These are phyloP conservation scores for Halenospora varia DNA, from an alignment of 495 filamentous ascomycete genomes.

Conservation along the genomic window DNA sequence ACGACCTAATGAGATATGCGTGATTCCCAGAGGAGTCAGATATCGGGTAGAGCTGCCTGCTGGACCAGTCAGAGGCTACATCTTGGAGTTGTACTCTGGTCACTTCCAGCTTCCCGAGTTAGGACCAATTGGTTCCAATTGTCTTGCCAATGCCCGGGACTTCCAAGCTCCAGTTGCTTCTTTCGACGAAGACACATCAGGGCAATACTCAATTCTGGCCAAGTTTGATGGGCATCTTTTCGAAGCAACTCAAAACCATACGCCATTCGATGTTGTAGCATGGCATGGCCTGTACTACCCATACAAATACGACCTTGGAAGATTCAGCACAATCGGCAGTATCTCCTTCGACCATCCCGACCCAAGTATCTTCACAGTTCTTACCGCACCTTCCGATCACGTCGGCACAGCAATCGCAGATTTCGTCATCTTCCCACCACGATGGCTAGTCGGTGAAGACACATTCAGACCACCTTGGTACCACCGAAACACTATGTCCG, in stretches of 20 bases:
- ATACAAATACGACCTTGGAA: conserved; percentile 79
- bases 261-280: conserved; percentile 76
- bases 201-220: conserved; percentile 58
- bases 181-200: conserved; percentile 58
- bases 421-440: conserved; percentile 80
- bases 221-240: conserved; percentile 83
- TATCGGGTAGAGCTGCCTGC: conserved; percentile 67
- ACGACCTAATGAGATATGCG: conserved; percentile 82
- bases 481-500: conserved; percentile 81
- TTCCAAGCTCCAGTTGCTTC: conserved; percentile 79
- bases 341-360: conserved; percentile 79
- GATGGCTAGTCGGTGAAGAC: conserved; percentile 73
- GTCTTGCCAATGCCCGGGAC: conserved; percentile 83
- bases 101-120: conserved; percentile 85
- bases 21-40: conserved; percentile 80
- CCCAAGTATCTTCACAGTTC: conserved; percentile 75
- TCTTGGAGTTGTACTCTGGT: conserved; percentile 80
- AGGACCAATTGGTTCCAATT: conserved; percentile 83
- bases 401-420: conserved; percentile 73
- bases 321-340: conserved; percentile 73
- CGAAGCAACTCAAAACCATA: conserved; percentile 64
- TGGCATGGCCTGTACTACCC: conserved; percentile 81
- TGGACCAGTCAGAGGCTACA: conserved; percentile 62
- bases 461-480: conserved; percentile 84
- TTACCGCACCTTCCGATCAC: conserved; percentile 59